These are phyloP conservation scores for Suhomyces bokatorum DNA, from an alignment of 1,139 yeast species.

Conservation along the genomic window DNA sequence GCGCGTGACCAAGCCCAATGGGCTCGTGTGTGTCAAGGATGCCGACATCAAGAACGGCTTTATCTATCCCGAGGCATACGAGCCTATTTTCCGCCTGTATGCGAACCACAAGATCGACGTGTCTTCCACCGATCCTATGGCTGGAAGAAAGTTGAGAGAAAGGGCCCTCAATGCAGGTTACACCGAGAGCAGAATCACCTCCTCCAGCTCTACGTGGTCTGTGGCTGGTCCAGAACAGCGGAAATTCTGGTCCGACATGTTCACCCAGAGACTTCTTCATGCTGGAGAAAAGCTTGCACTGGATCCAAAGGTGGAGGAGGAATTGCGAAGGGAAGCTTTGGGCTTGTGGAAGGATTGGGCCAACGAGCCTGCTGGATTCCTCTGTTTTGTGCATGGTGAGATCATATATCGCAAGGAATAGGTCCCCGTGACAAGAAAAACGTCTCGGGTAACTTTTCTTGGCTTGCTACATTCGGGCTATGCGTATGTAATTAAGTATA, in stretches of 20 bases:
- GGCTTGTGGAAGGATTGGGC: slow-evolving; percentile 19
- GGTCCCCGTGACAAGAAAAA: not conserved
- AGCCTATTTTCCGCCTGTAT: slow-evolving; percentile 13
- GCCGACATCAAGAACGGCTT: slow-evolving; percentile 25
- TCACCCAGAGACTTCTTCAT: slow-evolving; percentile 15
- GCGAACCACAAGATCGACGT: slow-evolving; percentile 11
- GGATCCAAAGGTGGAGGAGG: slow-evolving; percentile 14
- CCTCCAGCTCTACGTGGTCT: slow-evolving; percentile 21
- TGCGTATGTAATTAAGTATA: not conserved
- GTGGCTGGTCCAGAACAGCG: slow-evolving; percentile 11
- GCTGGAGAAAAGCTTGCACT: slow-evolving; percentile 14
- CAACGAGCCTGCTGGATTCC: slow-evolving; percentile 16
- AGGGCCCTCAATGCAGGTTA: slow-evolving; percentile 26
- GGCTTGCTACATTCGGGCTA: too few species aligned
- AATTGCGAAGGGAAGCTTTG: slow-evolving; percentile 5
- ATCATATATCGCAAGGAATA: slow-evolving; percentile 17
- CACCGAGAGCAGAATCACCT: slow-evolving; percentile 11
- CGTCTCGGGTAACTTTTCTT: too few species aligned
- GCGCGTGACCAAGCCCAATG: slow-evolving; percentile 13
- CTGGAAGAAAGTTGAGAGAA: slow-evolving; percentile 19
- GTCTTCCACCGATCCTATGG: slow-evolving; percentile 17
- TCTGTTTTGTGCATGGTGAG: slow-evolving; percentile 19
- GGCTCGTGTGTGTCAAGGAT: slow-evolving; percentile 31
- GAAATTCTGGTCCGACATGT: slow-evolving; percentile 8
- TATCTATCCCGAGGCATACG: slow-evolving; percentile 24